Percentiles rank a stretch among this genome's conserved stretches.
Evolutionary conservation across 805 yeast species (phyloP).

Genomic region (Lachancea sp.): DNA sequence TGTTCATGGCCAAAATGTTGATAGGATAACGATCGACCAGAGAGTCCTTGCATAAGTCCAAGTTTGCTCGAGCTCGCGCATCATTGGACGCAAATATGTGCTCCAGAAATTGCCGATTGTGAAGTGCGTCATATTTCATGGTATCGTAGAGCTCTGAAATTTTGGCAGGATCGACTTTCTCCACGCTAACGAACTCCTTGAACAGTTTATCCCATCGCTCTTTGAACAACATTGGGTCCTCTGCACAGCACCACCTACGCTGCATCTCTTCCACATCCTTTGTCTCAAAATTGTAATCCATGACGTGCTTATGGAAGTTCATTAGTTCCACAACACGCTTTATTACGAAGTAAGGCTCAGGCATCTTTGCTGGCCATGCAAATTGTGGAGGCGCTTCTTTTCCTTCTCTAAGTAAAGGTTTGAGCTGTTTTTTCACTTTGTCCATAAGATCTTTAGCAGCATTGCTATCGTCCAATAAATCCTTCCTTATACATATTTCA

Average conservation of each 20-base stretch:
- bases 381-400: slow-evolving; percentile 96
- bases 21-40: slow-evolving; percentile 68
- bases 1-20: slow-evolving; percentile 68
- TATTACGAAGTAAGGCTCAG: slow-evolving; percentile 91
- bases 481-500: slow-evolving; percentile 77
- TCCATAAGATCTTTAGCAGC: slow-evolving; percentile 99
- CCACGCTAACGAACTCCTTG: slow-evolving; percentile 84
- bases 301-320: slow-evolving; percentile 80
- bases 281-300: slow-evolving; percentile 71
- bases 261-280: slow-evolving; percentile 66
- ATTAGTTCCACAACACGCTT: slow-evolving; percentile 90
- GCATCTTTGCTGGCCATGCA: slow-evolving; percentile 98
- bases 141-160: slow-evolving; percentile 96
- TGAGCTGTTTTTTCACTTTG: slow-evolving; percentile 91
- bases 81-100: slow-evolving; percentile 66
- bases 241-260: slow-evolving; percentile 91
- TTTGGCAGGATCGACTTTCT: slow-evolving; percentile 95
- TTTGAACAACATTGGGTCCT: slow-evolving; percentile 80
- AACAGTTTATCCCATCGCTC: slow-evolving; percentile 98
- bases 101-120: slow-evolving; percentile 83
- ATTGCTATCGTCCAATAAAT: slow-evolving; percentile 88
- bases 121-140: slow-evolving; percentile 96
- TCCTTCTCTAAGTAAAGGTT: slow-evolving; percentile 90
- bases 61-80: slow-evolving; percentile 32
- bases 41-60: slow-evolving; percentile 33